These are phyloP conservation scores for Cephalotrichum gorgonifer DNA, from an alignment of 2,329 filamentous ascomycete species.

Conservation along the genomic window DNA sequence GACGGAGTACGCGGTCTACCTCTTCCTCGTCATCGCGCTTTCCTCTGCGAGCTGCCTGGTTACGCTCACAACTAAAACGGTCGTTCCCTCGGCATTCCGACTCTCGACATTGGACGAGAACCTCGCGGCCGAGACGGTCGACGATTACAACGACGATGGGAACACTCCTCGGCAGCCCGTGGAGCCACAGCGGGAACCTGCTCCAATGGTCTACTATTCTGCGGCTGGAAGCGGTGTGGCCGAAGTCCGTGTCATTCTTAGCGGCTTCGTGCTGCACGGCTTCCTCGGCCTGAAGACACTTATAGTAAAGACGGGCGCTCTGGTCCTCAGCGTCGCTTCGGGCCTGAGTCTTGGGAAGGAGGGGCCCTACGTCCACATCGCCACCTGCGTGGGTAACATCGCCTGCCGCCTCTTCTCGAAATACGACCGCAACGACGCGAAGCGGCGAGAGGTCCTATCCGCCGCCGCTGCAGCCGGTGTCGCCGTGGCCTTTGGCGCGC, in stretches of 20 bases:
- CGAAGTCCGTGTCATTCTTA: slow-evolving; percentile 95
- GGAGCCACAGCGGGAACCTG: slow-evolving; percentile 22
- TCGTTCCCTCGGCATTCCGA: slow-evolving; percentile 79
- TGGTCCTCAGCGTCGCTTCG: slow-evolving; percentile 84
- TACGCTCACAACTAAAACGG: slow-evolving; percentile 84
- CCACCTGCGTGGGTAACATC: slow-evolving; percentile 91
- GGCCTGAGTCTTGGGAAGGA: slow-evolving; percentile 93
- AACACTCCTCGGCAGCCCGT: slow-evolving; percentile 28
- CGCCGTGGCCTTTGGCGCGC: slow-evolving; percentile 87
- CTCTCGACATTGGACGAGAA: slow-evolving; percentile 90
- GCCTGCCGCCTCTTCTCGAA: slow-evolving; percentile 88
- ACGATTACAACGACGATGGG: slow-evolving; percentile 21
- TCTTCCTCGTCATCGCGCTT: slow-evolving; percentile 60
- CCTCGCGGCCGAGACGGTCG: slow-evolving; percentile 49
- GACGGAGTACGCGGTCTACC: slow-evolving; percentile 70
- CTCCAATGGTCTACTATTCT: slow-evolving; percentile 88
- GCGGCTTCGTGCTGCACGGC: slow-evolving; percentile 91
- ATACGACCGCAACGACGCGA: slow-evolving; percentile 89
- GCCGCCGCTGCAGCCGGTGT: slow-evolving; percentile 87
- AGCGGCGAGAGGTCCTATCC: slow-evolving; percentile 86
- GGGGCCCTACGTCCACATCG: slow-evolving; percentile 93
- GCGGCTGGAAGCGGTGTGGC: slow-evolving; percentile 93
- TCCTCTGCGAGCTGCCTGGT: slow-evolving; percentile 65
- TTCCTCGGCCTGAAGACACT: slow-evolving; percentile 86
- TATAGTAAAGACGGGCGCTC: slow-evolving; percentile 69